A percentile compares a stretch with the other conserved stretches of the same genome.
Conservation (phyloP, 441 rosid genomes). For the Geranium incanum region DNA sequence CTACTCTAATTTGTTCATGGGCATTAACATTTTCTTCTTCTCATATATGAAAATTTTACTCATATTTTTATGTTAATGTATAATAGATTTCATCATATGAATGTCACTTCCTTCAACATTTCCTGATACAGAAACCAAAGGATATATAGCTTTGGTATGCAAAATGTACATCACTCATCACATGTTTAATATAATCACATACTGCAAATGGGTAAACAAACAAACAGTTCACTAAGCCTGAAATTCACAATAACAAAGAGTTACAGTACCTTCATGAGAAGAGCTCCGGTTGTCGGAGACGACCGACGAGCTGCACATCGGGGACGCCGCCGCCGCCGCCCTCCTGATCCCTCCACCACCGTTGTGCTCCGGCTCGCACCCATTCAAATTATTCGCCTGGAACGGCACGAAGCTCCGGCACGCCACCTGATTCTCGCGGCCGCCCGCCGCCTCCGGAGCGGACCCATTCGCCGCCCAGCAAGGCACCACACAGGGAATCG, state of each 20-base stretch:
- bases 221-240: not conserved
- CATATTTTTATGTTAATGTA: no score
- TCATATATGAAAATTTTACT: no score
- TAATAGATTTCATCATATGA: no score
- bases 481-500: constrained; percentile 23
- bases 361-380: constrained; percentile 29
- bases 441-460: constrained; percentile 12
- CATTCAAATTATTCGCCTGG: constrained; percentile 17
- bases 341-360: constrained; percentile 22
- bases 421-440: constrained; percentile 16
- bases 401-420: constrained; percentile 18
- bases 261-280: constrained; percentile 36
- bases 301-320: constrained; percentile 35
- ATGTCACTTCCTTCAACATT: no score
- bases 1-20: no score
- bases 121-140: no score
- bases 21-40: no score
- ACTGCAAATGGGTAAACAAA: not conserved
- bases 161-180: no score
- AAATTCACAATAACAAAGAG: not conserved
- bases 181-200: not conserved
- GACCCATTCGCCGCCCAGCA: constrained; percentile 23
- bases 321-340: constrained; percentile 29
- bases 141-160: no score
- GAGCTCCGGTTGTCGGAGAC: constrained; percentile 37